phyloP scores from a whole-genome alignment of 345 rosid species.

The Lepidium africanum region DNA sequence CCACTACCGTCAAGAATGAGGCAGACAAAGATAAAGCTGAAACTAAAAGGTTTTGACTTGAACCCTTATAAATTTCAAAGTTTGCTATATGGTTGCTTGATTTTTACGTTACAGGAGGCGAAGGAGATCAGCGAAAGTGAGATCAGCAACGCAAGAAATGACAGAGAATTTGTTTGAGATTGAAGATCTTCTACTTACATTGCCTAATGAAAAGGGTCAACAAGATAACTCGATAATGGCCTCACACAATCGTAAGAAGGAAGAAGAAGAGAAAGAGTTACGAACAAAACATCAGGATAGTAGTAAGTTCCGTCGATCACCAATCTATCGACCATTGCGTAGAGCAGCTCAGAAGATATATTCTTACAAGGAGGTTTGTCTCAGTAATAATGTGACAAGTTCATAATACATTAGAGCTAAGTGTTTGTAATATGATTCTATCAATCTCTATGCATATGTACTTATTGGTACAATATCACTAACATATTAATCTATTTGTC shows the following conservation, averaged over 20 bases:
- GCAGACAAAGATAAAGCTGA: slow-evolving; percentile 44
- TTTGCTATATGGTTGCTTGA: neutral
- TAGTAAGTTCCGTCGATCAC: slow-evolving; percentile 25
- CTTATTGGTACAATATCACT: neutral
- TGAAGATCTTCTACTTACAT: slow-evolving; percentile 32
- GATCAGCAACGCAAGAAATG: slow-evolving; percentile 24
- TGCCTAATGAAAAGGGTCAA: neutral
- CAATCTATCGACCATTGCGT: slow-evolving; percentile 51
- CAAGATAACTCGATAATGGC: neutral
- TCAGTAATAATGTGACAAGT: slow-evolving; percentile 46
- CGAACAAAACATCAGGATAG: slow-evolving; percentile 15
- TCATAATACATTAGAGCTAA: neutral
- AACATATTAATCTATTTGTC: too few species aligned
- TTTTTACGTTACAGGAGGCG: slow-evolving; percentile 36
- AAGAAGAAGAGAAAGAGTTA: slow-evolving; percentile 11
- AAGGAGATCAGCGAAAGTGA: slow-evolving; percentile 56
- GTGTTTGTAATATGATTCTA: neutral
- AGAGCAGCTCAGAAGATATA: slow-evolving; percentile 54
- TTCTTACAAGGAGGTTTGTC: slow-evolving; percentile 51
- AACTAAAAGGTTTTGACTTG: slow-evolving; percentile 45
- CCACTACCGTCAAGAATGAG: slow-evolving; percentile 24
- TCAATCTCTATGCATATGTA: neutral
- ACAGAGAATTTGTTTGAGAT: slow-evolving; percentile 55
- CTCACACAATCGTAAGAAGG: slow-evolving; percentile 10
- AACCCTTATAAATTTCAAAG: neutral